These are phyloP conservation scores for Prillingera fragicola DNA, from an alignment of 1,284 basidiomycete species.

Conservation along the genomic window DNA sequence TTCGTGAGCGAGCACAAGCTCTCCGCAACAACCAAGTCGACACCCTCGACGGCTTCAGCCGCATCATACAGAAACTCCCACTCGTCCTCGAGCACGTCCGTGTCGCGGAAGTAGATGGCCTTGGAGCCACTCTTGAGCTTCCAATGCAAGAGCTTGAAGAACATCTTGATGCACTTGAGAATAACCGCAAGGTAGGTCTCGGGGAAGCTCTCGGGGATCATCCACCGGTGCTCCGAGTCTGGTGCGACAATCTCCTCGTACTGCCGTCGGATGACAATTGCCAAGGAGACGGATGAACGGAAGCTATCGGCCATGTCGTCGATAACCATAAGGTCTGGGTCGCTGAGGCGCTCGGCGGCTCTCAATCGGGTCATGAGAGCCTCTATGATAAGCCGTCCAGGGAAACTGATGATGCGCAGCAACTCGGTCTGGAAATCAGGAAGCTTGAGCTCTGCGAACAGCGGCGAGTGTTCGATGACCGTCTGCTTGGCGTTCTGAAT, in stretches of 20 bases:
- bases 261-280: slow-evolving; percentile 89
- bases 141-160: slow-evolving; percentile 92
- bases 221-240: slow-evolving; percentile 83
- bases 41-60: slow-evolving; percentile 79
- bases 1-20: slow-evolving; percentile 86
- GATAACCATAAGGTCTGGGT: slow-evolving; percentile 79
- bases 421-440: slow-evolving; percentile 90
- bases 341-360: slow-evolving; percentile 81
- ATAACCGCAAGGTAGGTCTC: slow-evolving; percentile 86
- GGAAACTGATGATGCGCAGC: slow-evolving; percentile 89
- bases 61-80: slow-evolving; percentile 95
- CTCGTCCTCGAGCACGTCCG: slow-evolving; percentile 91
- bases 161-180: slow-evolving; percentile 78
- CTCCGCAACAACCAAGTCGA: slow-evolving; percentile 87
- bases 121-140: slow-evolving; percentile 90
- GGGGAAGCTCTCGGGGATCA: slow-evolving; percentile 76
- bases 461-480: slow-evolving; percentile 63
- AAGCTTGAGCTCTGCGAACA: slow-evolving; percentile 63
- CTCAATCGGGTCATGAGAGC: slow-evolving; percentile 82
- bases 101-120: slow-evolving; percentile 94
- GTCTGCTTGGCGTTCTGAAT: slow-evolving; percentile 81
- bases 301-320: slow-evolving; percentile 95
- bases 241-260: slow-evolving; percentile 83
- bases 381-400: slow-evolving; percentile 88
- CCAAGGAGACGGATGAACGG: slow-evolving; percentile 83